phyloP scores from a whole-genome alignment of 2,329 filamentous ascomycete genomes.

The Trichothecium roseum region DNA sequence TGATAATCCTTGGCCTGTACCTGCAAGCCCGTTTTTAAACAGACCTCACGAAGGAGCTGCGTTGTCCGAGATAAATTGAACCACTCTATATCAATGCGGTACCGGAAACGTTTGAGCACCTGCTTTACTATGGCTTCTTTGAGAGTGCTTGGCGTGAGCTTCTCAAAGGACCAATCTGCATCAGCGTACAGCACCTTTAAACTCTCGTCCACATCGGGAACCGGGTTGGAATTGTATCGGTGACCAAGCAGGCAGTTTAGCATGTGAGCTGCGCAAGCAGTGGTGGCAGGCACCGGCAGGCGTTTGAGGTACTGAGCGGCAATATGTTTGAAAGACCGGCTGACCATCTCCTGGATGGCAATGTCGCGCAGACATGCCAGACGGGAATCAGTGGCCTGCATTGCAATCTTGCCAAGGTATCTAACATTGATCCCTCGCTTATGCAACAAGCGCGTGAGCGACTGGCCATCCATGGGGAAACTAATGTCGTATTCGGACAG shows the following conservation, averaged over 20 bases:
- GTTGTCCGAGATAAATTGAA: conserved; percentile 56
- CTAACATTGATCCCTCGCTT: conserved; percentile 96
- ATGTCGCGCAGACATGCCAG: conserved; percentile 70
- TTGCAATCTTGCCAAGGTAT: conserved; percentile 80
- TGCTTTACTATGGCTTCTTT: conserved; percentile 61
- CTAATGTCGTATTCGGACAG: conserved; percentile 87
- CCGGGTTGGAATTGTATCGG: conserved; percentile 65
- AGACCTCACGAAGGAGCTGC: conserved; percentile 82
- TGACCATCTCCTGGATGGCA: conserved; percentile 82
- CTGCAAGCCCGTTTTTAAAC: conserved; percentile 83
- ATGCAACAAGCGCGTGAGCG: conserved; percentile 78
- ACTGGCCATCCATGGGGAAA: conserved; percentile 97
- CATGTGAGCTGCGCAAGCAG: conserved; percentile 72
- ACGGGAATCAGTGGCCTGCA: conserved; percentile 52
- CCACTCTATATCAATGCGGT: conserved; percentile 60
- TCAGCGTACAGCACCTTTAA: conserved; percentile 71
- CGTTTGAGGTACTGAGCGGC: conserved; percentile 69
- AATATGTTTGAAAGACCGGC: conserved; percentile 92
- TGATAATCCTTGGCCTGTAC: conserved; percentile 56
- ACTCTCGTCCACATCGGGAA: conserved; percentile 64
- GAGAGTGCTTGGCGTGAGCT: conserved; percentile 64
- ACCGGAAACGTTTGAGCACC: conserved; percentile 65
- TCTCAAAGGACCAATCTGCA: conserved; percentile 70
- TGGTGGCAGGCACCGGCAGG: conserved; percentile 69
- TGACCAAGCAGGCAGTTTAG: conserved; percentile 86